phyloP scores from a whole-genome alignment of 148 eudicot genomes.

The Mesembryanthemum crystallinum region DNA sequence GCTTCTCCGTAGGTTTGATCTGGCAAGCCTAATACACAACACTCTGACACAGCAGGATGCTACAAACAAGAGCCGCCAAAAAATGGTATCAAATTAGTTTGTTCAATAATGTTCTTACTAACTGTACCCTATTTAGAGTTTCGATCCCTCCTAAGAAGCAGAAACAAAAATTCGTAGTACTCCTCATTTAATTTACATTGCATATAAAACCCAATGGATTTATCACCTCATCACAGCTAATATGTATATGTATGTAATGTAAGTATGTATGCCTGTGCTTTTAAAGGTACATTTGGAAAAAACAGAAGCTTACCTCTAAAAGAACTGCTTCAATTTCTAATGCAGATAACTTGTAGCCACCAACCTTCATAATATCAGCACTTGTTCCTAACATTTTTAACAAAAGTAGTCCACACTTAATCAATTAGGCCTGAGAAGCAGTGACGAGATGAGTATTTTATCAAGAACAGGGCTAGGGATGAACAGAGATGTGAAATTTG shows the following conservation, averaged over 20 bases:
- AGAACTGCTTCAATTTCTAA: slow-evolving; percentile 93
- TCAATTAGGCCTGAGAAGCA: neutral
- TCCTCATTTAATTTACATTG: too few species aligned
- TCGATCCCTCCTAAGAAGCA: too few species aligned
- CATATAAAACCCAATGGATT: too few species aligned
- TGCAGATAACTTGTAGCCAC: slow-evolving; percentile 95
- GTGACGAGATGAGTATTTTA: neutral
- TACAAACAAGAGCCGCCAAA: slow-evolving; percentile 31
- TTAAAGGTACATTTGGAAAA: neutral
- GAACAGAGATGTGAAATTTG: neutral
- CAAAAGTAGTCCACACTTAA: neutral
- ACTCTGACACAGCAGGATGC: slow-evolving; percentile 88
- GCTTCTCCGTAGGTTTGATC: slow-evolving; percentile 88
- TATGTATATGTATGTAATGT: too few species aligned
- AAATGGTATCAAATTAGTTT: neutral
- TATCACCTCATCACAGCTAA: too few species aligned
- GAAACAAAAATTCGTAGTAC: too few species aligned
- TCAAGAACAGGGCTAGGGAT: neutral
- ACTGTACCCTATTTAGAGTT: too few species aligned
- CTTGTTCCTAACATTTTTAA: slow-evolving; percentile 61
- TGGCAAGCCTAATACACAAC: slow-evolving; percentile 89
- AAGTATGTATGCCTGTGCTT: neutral
- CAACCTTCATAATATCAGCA: slow-evolving; percentile 99
- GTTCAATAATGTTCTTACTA: neutral
- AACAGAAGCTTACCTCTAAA: slow-evolving; percentile 56